Percentiles rank a stretch among this genome's conserved stretches.
Conservation (phyloP, 345 rosid species). For the Turritis glabra region DNA sequence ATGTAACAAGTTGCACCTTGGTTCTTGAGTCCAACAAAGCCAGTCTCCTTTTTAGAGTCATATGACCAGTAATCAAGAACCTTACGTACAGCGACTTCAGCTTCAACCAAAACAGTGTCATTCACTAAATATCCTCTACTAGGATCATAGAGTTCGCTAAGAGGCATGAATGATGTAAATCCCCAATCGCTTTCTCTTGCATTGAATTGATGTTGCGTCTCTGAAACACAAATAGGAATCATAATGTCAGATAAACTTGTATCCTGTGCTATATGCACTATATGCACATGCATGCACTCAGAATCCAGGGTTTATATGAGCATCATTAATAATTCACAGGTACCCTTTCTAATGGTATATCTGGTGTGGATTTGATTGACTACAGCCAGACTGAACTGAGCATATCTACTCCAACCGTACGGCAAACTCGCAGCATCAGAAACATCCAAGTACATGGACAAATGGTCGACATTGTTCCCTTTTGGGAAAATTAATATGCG, state of each 20-base stretch:
- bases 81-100: constrained; percentile 84
- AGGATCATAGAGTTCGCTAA: constrained; percentile 89
- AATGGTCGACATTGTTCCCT: constrained; percentile 88
- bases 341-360: constrained; percentile 86
- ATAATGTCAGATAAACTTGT: constrained; percentile 16
- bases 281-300: constrained; percentile 21
- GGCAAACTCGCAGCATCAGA: constrained; percentile 80
- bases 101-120: constrained; percentile 80
- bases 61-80: constrained; percentile 82
- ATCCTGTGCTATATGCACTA: background rate
- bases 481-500: constrained; percentile 85
- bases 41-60: constrained; percentile 96
- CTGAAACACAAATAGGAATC: constrained; percentile 46
- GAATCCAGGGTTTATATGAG: background rate
- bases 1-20: constrained; percentile 99
- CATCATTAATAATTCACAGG: background rate
- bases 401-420: constrained; percentile 92
- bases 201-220: constrained; percentile 91
- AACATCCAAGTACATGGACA: constrained; percentile 97
- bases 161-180: constrained; percentile 90
- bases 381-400: constrained; percentile 87
- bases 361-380: constrained; percentile 75
- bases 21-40: constrained; percentile 96
- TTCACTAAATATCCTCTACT: constrained; percentile 75
- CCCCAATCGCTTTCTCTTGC: constrained; percentile 98